phyloP scores from a whole-genome alignment of 2,329 filamentous ascomycete genomes.

The Neodidymelliopsis sp. region DNA sequence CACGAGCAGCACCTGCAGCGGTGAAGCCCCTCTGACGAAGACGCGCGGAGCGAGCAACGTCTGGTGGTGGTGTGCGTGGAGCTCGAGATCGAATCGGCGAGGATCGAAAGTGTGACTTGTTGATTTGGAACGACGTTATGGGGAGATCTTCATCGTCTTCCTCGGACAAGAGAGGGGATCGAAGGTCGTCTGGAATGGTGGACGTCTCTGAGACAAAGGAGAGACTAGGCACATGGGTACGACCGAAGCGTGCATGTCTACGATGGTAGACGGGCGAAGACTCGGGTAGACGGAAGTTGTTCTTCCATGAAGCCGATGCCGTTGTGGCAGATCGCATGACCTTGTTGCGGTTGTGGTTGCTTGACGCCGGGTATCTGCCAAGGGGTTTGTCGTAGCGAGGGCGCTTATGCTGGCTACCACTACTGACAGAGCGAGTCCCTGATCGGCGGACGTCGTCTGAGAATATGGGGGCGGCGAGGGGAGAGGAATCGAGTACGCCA shows the following conservation, averaged over 20 bases:
- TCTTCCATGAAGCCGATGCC: slow-evolving; percentile 73
- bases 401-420: slow-evolving; percentile 50
- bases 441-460: slow-evolving; percentile 75
- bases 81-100: slow-evolving; percentile 76
- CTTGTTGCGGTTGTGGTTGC: slow-evolving; percentile 73
- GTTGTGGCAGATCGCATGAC: slow-evolving; percentile 63
- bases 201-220: slow-evolving; percentile 80
- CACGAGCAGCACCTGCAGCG: slow-evolving; percentile 49
- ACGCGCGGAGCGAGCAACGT: slow-evolving; percentile 50
- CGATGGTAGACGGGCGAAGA: slow-evolving; percentile 86
- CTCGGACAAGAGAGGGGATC: slow-evolving; percentile 68
- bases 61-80: slow-evolving; percentile 52
- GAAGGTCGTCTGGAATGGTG: slow-evolving; percentile 69
- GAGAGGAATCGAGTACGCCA: slow-evolving; percentile 79
- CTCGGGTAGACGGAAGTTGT: slow-evolving; percentile 76
- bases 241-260: slow-evolving; percentile 74
- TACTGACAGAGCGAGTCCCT: slow-evolving; percentile 66
- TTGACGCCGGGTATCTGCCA: slow-evolving; percentile 50
- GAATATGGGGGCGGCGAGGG: slow-evolving; percentile 82
- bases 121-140: slow-evolving; percentile 72
- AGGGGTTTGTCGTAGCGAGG: slow-evolving; percentile 34
- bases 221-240: slow-evolving; percentile 73
- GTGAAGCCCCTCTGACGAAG: slow-evolving; percentile 50
- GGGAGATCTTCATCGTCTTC: slow-evolving; percentile 86
- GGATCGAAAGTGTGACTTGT: slow-evolving; percentile 68